A percentile compares a stretch with the other conserved stretches of the same genome.
Evolutionary conservation across 345 rosid genomes (phyloP).

Genomic region (Bruguiera gymnorhiza): DNA sequence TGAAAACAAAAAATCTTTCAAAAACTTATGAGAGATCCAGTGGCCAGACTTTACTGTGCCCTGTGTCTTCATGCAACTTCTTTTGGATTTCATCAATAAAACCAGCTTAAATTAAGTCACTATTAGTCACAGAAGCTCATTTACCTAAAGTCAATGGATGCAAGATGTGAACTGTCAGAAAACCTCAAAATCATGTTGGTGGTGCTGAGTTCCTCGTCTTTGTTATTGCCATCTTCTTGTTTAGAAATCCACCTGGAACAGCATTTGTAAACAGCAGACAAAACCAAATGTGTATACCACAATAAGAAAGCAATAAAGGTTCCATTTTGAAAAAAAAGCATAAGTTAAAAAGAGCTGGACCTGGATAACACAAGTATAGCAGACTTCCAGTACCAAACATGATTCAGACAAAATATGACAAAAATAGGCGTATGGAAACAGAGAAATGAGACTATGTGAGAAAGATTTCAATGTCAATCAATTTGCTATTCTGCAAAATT

Average conservation of each 20-base stretch:
- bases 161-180: background rate
- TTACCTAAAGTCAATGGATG: background rate
- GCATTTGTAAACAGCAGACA: constrained; percentile 1
- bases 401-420: background rate
- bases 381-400: background rate
- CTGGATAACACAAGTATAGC: background rate
- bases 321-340: background rate
- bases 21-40: background rate
- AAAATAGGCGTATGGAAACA: too few species aligned
- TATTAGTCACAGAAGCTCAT: background rate
- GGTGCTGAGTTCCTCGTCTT: constrained; percentile 26
- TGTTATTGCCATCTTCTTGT: constrained; percentile 34
- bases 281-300: background rate
- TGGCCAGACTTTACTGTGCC: too few species aligned
- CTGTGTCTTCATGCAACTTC: background rate
- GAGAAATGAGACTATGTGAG: background rate
- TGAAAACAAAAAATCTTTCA: too few species aligned
- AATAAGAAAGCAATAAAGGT: background rate
- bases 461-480: background rate
- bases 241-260: constrained; percentile 41
- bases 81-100: background rate
- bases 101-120: background rate
- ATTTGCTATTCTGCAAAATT: background rate
- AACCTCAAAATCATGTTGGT: constrained; percentile 30
- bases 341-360: background rate